Conservation (phyloP, 208 protist genomes). For the Acanthamoeba royreba region DNA sequence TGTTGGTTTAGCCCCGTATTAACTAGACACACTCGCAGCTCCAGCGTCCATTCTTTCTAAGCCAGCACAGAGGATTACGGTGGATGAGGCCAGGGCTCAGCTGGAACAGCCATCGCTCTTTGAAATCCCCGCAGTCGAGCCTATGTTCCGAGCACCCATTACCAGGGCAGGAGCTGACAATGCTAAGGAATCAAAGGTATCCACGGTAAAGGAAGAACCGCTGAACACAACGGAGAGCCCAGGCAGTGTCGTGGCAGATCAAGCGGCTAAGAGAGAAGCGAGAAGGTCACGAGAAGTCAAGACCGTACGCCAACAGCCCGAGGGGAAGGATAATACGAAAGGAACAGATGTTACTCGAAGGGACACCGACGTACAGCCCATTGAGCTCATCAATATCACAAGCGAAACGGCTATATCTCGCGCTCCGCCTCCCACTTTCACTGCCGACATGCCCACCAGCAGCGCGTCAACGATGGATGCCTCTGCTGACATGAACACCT, state of each 20-base stretch:
- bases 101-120: background rate
- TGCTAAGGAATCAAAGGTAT: background rate
- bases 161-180: background rate
- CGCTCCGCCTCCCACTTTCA: background rate
- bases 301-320: background rate
- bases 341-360: background rate
- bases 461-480: too few species aligned
- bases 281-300: constrained; percentile 6
- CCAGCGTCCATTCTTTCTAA: background rate
- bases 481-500: background rate
- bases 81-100: background rate
- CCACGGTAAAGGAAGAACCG: background rate
- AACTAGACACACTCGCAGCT: background rate
- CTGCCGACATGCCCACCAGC: too few species aligned
- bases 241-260: background rate
- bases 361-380: background rate
- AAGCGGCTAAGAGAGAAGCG: background rate
- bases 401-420: background rate
- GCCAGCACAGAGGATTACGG: background rate
- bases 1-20: background rate
- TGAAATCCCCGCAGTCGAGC: background rate
- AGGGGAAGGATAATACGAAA: background rate
- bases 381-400: constrained; percentile 21
- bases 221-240: background rate
- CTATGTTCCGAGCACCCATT: background rate